Percentiles rank a stretch among this genome's conserved stretches.
Conservation (phyloP, 2,329 filamentous ascomycete species). For the Didymella segeticola region DNA sequence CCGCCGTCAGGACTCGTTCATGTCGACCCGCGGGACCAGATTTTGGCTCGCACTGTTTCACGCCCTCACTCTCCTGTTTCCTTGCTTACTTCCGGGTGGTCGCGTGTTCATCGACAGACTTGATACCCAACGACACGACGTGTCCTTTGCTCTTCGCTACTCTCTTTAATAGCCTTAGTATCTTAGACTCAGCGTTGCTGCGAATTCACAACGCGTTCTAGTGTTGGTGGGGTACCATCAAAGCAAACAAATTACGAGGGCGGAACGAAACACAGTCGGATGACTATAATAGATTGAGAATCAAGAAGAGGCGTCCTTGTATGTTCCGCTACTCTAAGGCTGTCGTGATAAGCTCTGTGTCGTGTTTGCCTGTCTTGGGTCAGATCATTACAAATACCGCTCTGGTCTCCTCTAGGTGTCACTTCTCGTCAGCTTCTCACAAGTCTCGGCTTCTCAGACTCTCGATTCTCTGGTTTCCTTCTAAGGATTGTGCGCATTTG, state of each 20-base stretch:
- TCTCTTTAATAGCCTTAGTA: neutral
- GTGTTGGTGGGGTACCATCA: neutral
- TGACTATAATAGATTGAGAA: neutral
- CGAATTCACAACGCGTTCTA: neutral
- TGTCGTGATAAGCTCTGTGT: neutral
- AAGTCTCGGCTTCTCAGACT: too few relatives aligned
- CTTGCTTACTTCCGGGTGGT: slow-evolving; percentile 9
- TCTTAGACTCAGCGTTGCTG: neutral
- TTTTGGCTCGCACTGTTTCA: neutral
- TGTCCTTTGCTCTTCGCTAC: slow-evolving; percentile 1
- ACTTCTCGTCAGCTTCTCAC: too few relatives aligned
- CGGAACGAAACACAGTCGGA: neutral
- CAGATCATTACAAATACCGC: neutral
- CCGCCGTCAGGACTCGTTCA: neutral
- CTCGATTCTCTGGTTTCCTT: too few relatives aligned
- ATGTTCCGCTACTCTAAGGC: neutral
- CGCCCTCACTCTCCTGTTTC: too few relatives aligned
- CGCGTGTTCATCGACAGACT: slow-evolving; percentile 1
- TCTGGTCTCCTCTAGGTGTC: too few relatives aligned
- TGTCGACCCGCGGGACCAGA: neutral
- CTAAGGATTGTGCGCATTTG: too few relatives aligned
- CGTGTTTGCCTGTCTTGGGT: too few relatives aligned
- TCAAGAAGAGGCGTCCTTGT: neutral
- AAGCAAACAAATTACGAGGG: neutral
- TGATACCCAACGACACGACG: slow-evolving; percentile 10